Evolutionary conservation across 2,329 filamentous ascomycete genomes (phyloP), one percentile per base, ranked within the genome.

Genomic region (Atkinsonella hypoxylon): DNA sequence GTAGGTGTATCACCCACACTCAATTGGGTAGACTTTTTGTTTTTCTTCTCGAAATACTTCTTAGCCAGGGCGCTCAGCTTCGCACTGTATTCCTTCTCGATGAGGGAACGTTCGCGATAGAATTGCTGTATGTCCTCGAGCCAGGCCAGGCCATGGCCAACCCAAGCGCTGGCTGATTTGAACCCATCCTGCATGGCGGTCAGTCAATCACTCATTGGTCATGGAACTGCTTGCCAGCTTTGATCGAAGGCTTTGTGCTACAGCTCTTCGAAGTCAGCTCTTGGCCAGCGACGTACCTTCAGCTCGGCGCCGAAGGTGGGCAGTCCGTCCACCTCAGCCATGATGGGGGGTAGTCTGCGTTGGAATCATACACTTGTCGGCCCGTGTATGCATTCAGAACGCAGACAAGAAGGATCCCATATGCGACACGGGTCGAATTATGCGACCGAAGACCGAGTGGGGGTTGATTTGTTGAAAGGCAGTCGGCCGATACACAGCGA

Each of bases 1-100:
- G 82, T 81, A 38, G 93, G 93, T 22, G 83, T 93, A 62, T 98
- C 93, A 61, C 93, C 93, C 49, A 97, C 93, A 64, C 90, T 96
- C 59, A 98, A 69, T 61, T 77, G 84, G 58, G 89, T 85, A 42
- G 85, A 85, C 72, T 93, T 96, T 69, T 84, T 89, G 45, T 87
- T 82, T 75, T 97, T 98, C 75, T 94, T 94, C 62, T 98, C 94
- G 64, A 89, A 93, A 73, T 96, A 97, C 67, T 93, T 96, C 74
- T 93, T 95, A 50, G 91, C 93, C 47, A 98, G 74, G 2, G 82
- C 82, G 59, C 81, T 86, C 56, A 98, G 81, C 69, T 91, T 97
- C 56, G 85, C 78, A 61, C 88, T 86, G 67, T 98, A 97, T 67
- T 98, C 94, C 71, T 95, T 96, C 71, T 98, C 93, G 66, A 98